Percentiles rank a stretch among this genome's conserved stretches.
These are phyloP conservation scores for Tinospora cordifolia DNA, from an alignment of 164 flowering plant species.

Conservation along the genomic window DNA sequence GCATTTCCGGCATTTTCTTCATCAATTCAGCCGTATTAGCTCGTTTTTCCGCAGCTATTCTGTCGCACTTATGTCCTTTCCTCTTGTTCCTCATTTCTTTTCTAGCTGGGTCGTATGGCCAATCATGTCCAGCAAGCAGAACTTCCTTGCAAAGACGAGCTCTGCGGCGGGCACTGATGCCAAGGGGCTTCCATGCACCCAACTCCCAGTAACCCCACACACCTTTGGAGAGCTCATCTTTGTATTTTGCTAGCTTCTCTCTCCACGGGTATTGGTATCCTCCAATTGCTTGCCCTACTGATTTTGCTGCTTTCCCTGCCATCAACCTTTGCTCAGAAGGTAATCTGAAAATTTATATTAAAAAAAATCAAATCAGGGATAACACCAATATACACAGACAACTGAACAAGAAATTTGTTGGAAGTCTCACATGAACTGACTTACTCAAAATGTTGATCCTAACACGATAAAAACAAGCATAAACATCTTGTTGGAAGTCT, in stretches of 20 bases:
- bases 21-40: slow-evolving; percentile 74
- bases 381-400: no score
- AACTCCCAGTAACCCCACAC: slow-evolving; percentile 94
- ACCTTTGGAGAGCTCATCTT: slow-evolving; percentile 69
- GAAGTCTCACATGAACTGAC: background rate
- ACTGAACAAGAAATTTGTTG: background rate
- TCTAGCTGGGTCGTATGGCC: slow-evolving; percentile 84
- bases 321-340: slow-evolving; percentile 17
- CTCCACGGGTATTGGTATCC: slow-evolving; percentile 77
- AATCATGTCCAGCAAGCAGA: slow-evolving; percentile 68
- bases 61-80: slow-evolving; percentile 86
- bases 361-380: background rate
- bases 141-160: slow-evolving; percentile 89
- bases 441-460: no score
- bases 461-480: no score
- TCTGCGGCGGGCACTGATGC: slow-evolving; percentile 66
- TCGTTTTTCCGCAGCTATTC: slow-evolving; percentile 69
- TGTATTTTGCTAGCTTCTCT: slow-evolving; percentile 65
- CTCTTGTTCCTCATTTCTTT: slow-evolving; percentile 72
- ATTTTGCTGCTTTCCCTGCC: slow-evolving; percentile 53
- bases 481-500: no score
- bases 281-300: slow-evolving; percentile 45
- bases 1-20: slow-evolving; percentile 83
- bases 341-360: slow-evolving; percentile 8
- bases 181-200: slow-evolving; percentile 81